Base-by-base conservation (phyloP, 1,139 yeast species). In the Kodamaea plutei region DNA sequence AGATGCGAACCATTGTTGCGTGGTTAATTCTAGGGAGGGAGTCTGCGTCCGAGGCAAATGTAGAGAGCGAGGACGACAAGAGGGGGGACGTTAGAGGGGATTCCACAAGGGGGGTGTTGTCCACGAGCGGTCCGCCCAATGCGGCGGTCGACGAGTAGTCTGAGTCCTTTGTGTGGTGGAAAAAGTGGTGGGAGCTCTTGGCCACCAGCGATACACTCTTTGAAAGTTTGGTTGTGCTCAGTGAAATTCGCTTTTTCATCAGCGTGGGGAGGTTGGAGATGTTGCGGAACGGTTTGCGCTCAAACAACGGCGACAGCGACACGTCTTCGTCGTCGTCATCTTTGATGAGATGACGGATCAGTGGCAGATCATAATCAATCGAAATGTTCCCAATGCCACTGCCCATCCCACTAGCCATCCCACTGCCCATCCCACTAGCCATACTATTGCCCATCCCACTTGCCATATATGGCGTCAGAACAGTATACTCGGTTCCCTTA, bases 11-110 rank as follows among this genome's bases (percentile, higher is more conserved):
- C 50, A 91, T 60, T 25, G 88, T 81, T 23, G 68, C 69, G 18
- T 76, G 79, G 31, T 70, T 71, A 35, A 91, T 85, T 33, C 96
- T 69, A 14, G 91, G 91, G 39, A 88, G 73, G 18, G 77, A 68
- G 51, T 85, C 95, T 38, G 76, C 73, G 29, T 67, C 64, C 30
- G 71, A 73, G 23, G 54, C 51, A 40, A 69, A 70, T n/a, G 73
- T 65, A 25, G 57, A 54, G 29, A 76, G 63, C 27, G 62, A 45
- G 4, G 80, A 21, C 8, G 8, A n/a, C 8, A 8, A 8, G 12
- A 21, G 14, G 9, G 23, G 14, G 20, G 20, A 17, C 7, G 20
- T 17, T 7, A 7, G 8, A 9, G 9, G 20, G 20, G 20, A 17
- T 7, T 7, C 9, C 7, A 7, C 20, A 17, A 17, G 20, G 7